Base-by-base conservation (phyloP, 345 rosid species). In the Eucalyptus albens region DNA sequence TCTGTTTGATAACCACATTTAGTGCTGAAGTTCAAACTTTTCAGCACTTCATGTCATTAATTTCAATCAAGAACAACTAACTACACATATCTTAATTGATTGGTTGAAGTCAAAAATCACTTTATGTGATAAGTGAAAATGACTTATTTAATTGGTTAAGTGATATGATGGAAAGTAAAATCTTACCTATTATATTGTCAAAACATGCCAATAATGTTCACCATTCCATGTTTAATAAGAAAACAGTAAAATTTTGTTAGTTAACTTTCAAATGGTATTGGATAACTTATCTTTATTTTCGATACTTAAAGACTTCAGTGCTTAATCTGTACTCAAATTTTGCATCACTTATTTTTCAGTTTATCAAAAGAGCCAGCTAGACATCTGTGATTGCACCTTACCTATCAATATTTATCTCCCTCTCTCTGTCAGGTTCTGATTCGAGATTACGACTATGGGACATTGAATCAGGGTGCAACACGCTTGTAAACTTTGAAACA, bases 371-470 rank as follows among this genome's bases (percentile, higher is more conserved):
- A 77, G 47, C 85, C 29, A 40, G 15, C 47, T 77, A 77, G 85
- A 77, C 88, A 37, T 53, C 37, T 50, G 17, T 86, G 29, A 31
- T 50, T 56, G 13, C 31, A 56, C 44, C 33, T 44, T 33, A 77
- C 45, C 56, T 51, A 6, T 42, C 33, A 4, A 45, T 44, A 27
- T 65, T 55, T 13, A 22, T 88, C n/a, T 56, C 59, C 62, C 42
- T 83, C 88, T 92, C 83, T 67, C 88, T 89, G 87, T 86, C 94
- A 97, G 99, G 99, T 81, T 98, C 99, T 65, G 99, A 97, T 95
- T 97, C 99, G 49, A 95, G 99, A 93, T 91, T 97, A 94, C 94
- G 98, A 91, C 90, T 97, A 92, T 97, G 99, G 99, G 99, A 97
- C 91, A 89, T 94, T 86, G 95, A 95, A 92, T 96, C 99, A 88